A percentile compares a stretch with the other conserved stretches of the same genome.
phyloP scores from a whole-genome alignment of 2,329 filamentous ascomycete species.

The Clarireedia homoeocarpa region DNA sequence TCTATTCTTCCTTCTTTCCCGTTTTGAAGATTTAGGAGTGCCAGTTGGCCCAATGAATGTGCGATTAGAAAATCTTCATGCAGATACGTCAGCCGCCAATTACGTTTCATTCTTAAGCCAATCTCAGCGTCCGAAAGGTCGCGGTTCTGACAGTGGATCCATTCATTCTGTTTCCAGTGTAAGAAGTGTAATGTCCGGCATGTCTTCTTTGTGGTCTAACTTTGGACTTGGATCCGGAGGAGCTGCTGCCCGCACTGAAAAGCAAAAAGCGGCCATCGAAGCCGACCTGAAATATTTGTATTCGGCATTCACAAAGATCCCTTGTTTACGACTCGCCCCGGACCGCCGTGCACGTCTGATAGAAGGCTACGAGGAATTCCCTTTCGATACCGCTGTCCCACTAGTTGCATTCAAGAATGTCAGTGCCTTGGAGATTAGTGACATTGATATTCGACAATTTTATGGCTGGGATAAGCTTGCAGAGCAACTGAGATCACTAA shows the following conservation, averaged over 20 bases:
- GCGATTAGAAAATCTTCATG: conserved; percentile 87
- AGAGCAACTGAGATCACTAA: conserved; percentile 84
- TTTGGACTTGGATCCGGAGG: conserved; percentile 77
- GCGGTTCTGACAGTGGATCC: conserved; percentile 76
- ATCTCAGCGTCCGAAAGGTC: conserved; percentile 70
- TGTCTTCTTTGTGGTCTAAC: conserved; percentile 87
- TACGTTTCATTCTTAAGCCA: conserved; percentile 94
- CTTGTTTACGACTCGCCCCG: conserved; percentile 80
- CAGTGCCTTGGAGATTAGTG: conserved; percentile 85
- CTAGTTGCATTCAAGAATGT: conserved; percentile 97
- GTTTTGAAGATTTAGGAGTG: conserved; percentile 88
- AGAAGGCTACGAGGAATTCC: conserved; percentile 91
- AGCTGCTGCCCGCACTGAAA: conserved; percentile 74
- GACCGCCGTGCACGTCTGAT: conserved; percentile 89
- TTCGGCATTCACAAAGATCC: conserved; percentile 97
- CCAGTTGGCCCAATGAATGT: conserved; percentile 94
- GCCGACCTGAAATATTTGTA: conserved; percentile 93
- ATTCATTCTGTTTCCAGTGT: conserved; percentile 95
- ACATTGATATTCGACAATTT: conserved; percentile 94
- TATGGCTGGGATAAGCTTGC: conserved; percentile 94
- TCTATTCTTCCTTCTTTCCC: conserved; percentile 90
- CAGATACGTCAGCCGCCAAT: conserved; percentile 76
- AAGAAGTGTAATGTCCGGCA: conserved; percentile 92
- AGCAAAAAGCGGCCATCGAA: conserved; percentile 77
- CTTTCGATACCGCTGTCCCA: conserved; percentile 93